These are phyloP conservation scores for Cutaneotrichosporon cutaneum DNA, from an alignment of 1,284 basidiomycete genomes.

Conservation along the genomic window DNA sequence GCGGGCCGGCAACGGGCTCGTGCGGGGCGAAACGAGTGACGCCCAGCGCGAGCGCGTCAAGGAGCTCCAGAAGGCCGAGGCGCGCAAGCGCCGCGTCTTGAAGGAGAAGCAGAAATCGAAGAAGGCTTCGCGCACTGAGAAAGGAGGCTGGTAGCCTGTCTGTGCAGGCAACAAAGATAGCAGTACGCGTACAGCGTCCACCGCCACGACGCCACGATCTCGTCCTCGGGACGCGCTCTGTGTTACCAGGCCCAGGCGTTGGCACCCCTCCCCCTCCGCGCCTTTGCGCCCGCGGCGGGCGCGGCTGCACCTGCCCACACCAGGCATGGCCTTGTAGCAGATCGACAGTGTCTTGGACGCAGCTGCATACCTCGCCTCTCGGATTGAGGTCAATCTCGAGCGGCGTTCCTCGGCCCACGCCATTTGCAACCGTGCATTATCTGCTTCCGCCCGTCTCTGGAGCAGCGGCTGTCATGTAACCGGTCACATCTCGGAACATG, in stretches of 20 bases:
- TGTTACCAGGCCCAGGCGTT: no score
- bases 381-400: not conserved
- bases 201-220: not conserved
- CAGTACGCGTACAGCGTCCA: not conserved
- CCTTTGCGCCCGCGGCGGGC: no score
- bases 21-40: conserved; percentile 40
- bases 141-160: not conserved
- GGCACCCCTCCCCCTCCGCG: no score
- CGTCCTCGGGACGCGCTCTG: no score
- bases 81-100: conserved; percentile 29
- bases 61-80: conserved; percentile 32
- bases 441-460: not conserved
- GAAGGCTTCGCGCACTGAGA: conserved; percentile 24
- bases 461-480: not conserved
- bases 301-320: no score
- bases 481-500: not conserved
- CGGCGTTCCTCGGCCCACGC: not conserved
- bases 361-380: no score
- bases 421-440: not conserved
- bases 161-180: not conserved
- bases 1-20: conserved; percentile 28
- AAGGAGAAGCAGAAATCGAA: conserved; percentile 39
- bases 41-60: conserved; percentile 41
- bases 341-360: no score
- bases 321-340: no score